Conservation (phyloP, 768 basidiomycete species). For the Pisolithus marmoratus region DNA sequence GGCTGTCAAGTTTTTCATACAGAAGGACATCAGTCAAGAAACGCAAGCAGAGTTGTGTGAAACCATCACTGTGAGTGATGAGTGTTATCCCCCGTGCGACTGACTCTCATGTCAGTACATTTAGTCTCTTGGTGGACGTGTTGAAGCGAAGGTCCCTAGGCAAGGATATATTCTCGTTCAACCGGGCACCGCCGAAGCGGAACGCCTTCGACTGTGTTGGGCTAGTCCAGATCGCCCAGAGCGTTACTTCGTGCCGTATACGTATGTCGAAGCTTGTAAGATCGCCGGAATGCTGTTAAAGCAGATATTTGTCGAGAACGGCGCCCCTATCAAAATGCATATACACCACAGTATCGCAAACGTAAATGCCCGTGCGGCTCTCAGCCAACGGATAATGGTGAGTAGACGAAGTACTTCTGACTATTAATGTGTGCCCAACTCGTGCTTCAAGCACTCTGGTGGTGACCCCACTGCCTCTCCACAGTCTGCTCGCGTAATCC, state of each 20-base stretch:
- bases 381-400: slow-evolving; percentile 70
- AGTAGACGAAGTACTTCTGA: slow-evolving; percentile 9
- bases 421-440: neutral
- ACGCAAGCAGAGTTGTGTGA: slow-evolving; percentile 69
- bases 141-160: slow-evolving; percentile 73
- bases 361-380: slow-evolving; percentile 59
- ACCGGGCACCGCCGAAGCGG: slow-evolving; percentile 61
- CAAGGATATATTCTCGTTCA: slow-evolving; percentile 71
- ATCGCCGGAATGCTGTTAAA: slow-evolving; percentile 66
- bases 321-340: slow-evolving; percentile 64
- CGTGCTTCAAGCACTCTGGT: slow-evolving; percentile 61
- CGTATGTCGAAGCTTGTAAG: slow-evolving; percentile 81
- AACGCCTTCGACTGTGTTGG: slow-evolving; percentile 75
- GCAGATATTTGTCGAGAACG: slow-evolving; percentile 70
- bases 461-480: slow-evolving; percentile 68
- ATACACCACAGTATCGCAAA: slow-evolving; percentile 80
- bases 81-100: neutral
- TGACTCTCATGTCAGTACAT: slow-evolving; percentile 3
- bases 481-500: slow-evolving; percentile 69
- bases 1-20: slow-evolving; percentile 79
- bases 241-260: slow-evolving; percentile 73
- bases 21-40: slow-evolving; percentile 67
- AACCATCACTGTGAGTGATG: slow-evolving; percentile 53
- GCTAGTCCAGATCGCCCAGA: slow-evolving; percentile 62
- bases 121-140: slow-evolving; percentile 71